Conservation (phyloP, 495 filamentous ascomycete species). For the Glonium stellatum region DNA sequence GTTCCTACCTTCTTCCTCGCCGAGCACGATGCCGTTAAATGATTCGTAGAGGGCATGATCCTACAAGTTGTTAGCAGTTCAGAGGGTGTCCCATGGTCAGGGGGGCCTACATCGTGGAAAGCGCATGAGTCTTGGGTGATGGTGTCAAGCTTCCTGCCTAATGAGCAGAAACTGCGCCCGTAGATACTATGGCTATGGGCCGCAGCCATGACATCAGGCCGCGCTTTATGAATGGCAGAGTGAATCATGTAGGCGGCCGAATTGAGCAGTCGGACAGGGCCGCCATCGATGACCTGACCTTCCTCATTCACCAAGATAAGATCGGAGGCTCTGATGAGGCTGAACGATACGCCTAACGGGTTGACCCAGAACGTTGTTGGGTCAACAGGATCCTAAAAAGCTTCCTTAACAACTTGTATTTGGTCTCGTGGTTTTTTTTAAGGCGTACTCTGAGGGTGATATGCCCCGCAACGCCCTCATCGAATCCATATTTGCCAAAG, state of each 20-base stretch:
- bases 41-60: constrained; percentile 57
- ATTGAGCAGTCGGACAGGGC: constrained; percentile 56
- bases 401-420: neutral
- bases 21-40: constrained; percentile 70
- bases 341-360: constrained; percentile 67
- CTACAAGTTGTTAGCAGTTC: constrained; percentile 29
- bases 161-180: constrained; percentile 59
- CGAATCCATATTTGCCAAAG: constrained; percentile 61
- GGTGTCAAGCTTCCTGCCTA: constrained; percentile 62
- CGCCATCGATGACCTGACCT: constrained; percentile 64
- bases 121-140: constrained; percentile 45
- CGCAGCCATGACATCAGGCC: constrained; percentile 66
- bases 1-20: constrained; percentile 58
- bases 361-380: constrained; percentile 72
- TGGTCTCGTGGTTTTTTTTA: neutral
- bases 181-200: constrained; percentile 68
- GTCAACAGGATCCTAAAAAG: constrained; percentile 55
- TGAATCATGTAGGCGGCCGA: constrained; percentile 49
- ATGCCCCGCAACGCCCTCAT: constrained; percentile 47
- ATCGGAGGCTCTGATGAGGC: constrained; percentile 60
- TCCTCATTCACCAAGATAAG: constrained; percentile 62
- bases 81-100: neutral
- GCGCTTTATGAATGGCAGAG: constrained; percentile 52
- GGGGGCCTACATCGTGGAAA: constrained; percentile 34
- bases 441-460: constrained; percentile 34